Evolutionary conservation across 805 yeast species (phyloP).

Genomic region (Kluyveromyces aestuarii): DNA sequence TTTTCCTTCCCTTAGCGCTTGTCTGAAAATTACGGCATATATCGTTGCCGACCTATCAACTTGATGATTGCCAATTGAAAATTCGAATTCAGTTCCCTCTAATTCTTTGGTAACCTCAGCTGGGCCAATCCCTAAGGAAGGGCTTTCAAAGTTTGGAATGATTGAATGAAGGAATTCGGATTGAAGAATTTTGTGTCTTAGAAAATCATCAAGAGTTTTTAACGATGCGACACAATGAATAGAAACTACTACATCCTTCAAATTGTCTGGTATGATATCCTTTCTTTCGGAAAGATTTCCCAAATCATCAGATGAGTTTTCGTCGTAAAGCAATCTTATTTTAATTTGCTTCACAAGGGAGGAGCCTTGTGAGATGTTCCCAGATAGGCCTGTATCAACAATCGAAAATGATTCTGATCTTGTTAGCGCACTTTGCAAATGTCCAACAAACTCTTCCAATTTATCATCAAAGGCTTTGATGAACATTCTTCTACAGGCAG

Average conservation of each 20-base stretch:
- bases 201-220: slow-evolving; percentile 35
- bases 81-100: slow-evolving; percentile 40
- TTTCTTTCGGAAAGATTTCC: slow-evolving; percentile 6
- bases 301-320: slow-evolving; percentile 14
- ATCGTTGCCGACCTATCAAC: slow-evolving; percentile 62
- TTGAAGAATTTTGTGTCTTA: slow-evolving; percentile 30
- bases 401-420: slow-evolving; percentile 69
- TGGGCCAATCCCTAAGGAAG: slow-evolving; percentile 5
- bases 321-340: slow-evolving; percentile 40
- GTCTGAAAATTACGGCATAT: slow-evolving; percentile 61
- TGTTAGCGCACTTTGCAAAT: slow-evolving; percentile 64
- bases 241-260: slow-evolving; percentile 27
- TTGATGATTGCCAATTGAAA: slow-evolving; percentile 45
- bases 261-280: slow-evolving; percentile 18
- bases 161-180: slow-evolving; percentile 19
- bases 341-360: slow-evolving; percentile 67
- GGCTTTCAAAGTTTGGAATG: slow-evolving; percentile 10
- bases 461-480: slow-evolving; percentile 28
- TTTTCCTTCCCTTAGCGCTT: slow-evolving; percentile 31
- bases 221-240: slow-evolving; percentile 49
- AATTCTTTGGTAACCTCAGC: slow-evolving; percentile 6
- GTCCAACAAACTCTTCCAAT: slow-evolving; percentile 39
- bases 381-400: slow-evolving; percentile 31
- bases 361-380: slow-evolving; percentile 38
- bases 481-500: slow-evolving; percentile 38